These are phyloP conservation scores for Geranium brycei DNA, from an alignment of 345 rosid genomes.

Conservation along the genomic window DNA sequence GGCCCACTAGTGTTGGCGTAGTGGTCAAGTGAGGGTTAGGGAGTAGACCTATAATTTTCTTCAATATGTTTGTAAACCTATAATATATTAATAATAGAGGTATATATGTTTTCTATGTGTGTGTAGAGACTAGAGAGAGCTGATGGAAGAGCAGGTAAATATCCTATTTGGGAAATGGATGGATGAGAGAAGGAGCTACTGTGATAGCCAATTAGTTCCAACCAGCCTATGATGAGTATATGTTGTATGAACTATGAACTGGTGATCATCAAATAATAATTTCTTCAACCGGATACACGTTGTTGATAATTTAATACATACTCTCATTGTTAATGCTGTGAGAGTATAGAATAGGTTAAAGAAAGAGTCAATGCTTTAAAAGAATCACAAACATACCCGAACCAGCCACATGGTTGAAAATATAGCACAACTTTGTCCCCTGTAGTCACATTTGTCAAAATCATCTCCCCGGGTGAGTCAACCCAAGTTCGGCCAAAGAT, in stretches of 20 bases:
- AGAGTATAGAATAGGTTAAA: neutral
- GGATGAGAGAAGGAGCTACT: neutral
- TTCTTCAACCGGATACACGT: too few relatives aligned
- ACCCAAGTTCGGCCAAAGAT: slow-evolving; percentile 80
- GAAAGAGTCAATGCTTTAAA: neutral
- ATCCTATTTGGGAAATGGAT: neutral
- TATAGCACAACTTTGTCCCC: slow-evolving; percentile 71
- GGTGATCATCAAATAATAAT: too few relatives aligned
- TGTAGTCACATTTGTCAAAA: slow-evolving; percentile 55
- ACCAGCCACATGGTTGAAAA: slow-evolving; percentile 83
- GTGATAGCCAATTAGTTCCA: neutral
- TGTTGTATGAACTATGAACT: neutral
- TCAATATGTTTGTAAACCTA: too few relatives aligned
- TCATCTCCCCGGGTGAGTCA: slow-evolving; percentile 75
- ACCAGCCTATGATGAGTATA: neutral
- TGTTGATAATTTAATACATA: neutral
- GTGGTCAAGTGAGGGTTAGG: too few relatives aligned
- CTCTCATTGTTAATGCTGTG: neutral
- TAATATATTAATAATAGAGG: too few relatives aligned
- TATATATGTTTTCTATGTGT: too few relatives aligned
- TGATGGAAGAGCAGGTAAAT: neutral
- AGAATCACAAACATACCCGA: slow-evolving; percentile 33
- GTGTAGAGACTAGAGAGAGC: neutral
- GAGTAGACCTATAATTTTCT: too few relatives aligned
- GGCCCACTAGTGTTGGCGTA: too few relatives aligned